A percentile compares a stretch with the other conserved stretches of the same genome.
Evolutionary conservation across 768 basidiomycete species (phyloP).

Genomic region (Termitomyces sp.): DNA sequence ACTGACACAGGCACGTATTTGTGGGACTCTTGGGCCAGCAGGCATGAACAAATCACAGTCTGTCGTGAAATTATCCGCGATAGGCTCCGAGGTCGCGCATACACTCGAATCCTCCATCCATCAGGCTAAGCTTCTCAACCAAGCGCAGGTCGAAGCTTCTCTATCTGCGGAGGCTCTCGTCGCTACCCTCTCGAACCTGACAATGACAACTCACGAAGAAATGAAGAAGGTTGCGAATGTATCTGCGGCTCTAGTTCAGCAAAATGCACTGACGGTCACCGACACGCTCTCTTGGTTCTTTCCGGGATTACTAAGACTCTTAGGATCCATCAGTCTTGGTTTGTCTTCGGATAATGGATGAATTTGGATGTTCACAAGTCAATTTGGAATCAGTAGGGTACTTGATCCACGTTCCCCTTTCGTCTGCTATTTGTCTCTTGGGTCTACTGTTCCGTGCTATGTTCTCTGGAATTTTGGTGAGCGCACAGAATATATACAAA

Average conservation of each 20-base stretch:
- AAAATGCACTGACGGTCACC: conserved; percentile 18
- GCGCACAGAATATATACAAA: conserved; percentile 4
- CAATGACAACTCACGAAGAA: conserved; percentile 33
- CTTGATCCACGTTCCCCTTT: conserved; percentile 22
- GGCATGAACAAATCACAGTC: conserved; percentile 11
- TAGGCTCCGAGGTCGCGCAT: conserved; percentile 17
- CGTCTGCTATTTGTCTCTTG: conserved; percentile 20
- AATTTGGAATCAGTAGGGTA: conserved; percentile 22
- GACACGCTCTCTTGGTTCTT: conserved; percentile 5
- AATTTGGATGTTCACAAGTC: conserved; percentile 17
- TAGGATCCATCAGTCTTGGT: conserved; percentile 9
- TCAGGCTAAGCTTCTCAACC: conserved; percentile 7
- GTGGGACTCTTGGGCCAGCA: background rate
- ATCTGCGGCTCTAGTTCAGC: conserved; percentile 30
- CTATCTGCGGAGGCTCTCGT: conserved; percentile 30
- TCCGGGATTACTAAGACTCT: background rate
- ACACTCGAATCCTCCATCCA: conserved; percentile 24
- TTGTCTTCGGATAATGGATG: conserved; percentile 2
- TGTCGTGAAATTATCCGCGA: conserved; percentile 17
- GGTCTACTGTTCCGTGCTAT: conserved; percentile 26
- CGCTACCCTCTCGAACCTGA: conserved; percentile 30
- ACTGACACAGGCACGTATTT: conserved; percentile 8
- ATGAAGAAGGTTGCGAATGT: conserved; percentile 39
- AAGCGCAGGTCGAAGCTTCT: conserved; percentile 31
- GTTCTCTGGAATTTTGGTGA: conserved; percentile 38